Percentiles rank a stretch among this genome's conserved stretches.
Conservation (phyloP, 495 filamentous ascomycete genomes). For the Parmelia sp. region DNA sequence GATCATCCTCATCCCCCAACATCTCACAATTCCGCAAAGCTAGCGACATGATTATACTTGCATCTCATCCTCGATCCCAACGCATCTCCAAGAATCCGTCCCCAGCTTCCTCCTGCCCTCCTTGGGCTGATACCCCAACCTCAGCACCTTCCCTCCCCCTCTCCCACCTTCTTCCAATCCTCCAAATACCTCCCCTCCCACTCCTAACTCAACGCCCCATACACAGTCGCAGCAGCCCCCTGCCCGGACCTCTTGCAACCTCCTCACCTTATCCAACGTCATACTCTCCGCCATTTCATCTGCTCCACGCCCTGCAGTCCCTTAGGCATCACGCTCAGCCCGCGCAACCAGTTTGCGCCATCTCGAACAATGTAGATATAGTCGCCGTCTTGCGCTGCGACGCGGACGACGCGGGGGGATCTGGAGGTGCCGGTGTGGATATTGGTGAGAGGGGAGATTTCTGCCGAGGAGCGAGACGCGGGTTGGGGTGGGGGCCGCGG, state of each 20-base stretch:
- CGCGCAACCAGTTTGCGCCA: constrained; percentile 37
- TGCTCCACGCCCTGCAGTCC: constrained; percentile 24
- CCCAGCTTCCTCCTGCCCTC: constrained; percentile 35
- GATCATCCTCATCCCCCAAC: no score
- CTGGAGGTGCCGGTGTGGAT: no score
- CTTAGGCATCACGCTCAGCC: constrained; percentile 35
- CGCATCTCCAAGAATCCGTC: constrained; percentile 34
- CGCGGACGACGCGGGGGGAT: no score
- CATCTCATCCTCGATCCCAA: constrained; percentile 26
- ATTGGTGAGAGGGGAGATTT: no score
- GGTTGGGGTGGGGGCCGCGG: no score
- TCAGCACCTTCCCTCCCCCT: constrained; percentile 12
- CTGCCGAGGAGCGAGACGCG: no score
- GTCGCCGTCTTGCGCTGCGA: constrained; percentile 38
- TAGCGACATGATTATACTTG: neutral
- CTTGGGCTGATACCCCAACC: constrained; percentile 23
- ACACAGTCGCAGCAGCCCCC: constrained; percentile 40
- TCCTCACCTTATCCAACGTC: constrained; percentile 15
- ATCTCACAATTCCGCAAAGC: no score
- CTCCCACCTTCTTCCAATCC: constrained; percentile 30
- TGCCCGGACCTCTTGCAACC: constrained; percentile 30
- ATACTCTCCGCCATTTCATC: constrained; percentile 26
- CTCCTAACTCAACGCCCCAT: constrained; percentile 35
- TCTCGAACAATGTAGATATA: constrained; percentile 40
- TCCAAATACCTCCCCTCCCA: constrained; percentile 38